Base-by-base conservation (phyloP, 2,329 filamentous ascomycete species). In the Pestalotiopsis sp. region DNA sequence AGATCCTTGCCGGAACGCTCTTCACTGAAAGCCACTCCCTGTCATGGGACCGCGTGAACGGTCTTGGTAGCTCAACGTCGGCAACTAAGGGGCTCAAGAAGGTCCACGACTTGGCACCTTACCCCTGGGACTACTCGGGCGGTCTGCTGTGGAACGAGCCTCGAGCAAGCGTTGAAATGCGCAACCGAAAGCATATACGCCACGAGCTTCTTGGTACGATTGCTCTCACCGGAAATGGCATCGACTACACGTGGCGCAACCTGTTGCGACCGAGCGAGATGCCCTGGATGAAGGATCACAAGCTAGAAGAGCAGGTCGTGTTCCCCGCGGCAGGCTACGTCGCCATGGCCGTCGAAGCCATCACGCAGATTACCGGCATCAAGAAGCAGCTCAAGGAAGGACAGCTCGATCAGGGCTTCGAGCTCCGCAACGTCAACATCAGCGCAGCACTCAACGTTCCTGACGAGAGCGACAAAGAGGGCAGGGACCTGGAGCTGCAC, bases 261-360 rank as follows among this genome's bases (percentile, higher is more conserved):
- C 74, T 80, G n/a, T 69, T 81, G 25, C 77, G 77, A n/a, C 72
- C 77, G 7, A 72, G 71, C 12, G 78, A 82, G 64, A 60, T 80
- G 1, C 80, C 81, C 2, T 88, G 87, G 74, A 79, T 85, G 9
- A 77, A 82, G 57, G 84, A 87, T 70, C 86, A 87, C 73, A 73
- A 78, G 58, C 83, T 87, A 68, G 79, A 84, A 58, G 82, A 79
- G 70, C 82, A 84, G 58, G 82, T 84, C 68, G 80, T 87, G 67
- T 85, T 84, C 66, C 83, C 85, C 41, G 83, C 80, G n/a, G 80
- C 82, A 1, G 77, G 78, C 1, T 79, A 78, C 65, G 59, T 81
- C 1, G 73, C 75, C 17, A 80, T 81, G 78, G 78, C 78, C 4
- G 75, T 80, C 2, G 79, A 81, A 63, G 80, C 78, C 0, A 73